Percentiles rank a stretch among this genome's conserved stretches.
Conservation (phyloP, 108 stramenopile genomes). For the Cyclotella atomus region DNA sequence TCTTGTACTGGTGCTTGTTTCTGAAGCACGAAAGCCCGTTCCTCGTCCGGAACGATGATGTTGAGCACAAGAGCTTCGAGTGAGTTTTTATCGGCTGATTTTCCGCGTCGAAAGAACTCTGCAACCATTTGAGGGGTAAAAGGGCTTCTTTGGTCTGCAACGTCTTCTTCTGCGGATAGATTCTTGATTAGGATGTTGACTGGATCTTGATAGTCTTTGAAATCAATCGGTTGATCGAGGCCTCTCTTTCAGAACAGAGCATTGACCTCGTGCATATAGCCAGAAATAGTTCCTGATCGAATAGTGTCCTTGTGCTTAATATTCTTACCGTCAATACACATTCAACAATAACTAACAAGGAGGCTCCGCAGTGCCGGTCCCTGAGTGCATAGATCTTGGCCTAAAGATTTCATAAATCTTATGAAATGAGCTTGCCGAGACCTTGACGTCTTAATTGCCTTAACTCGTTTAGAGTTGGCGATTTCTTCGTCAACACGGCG, state of each 20-base stretch:
- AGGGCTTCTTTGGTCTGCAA: conserved; percentile 8
- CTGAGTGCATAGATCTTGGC: neutral
- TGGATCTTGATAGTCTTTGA: neutral
- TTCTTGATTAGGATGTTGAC: neutral
- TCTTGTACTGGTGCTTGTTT: neutral
- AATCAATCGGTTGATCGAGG: neutral
- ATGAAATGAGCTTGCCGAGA: conserved; percentile 1
- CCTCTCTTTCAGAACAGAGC: neutral
- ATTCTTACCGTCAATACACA: neutral
- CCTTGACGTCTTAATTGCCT: neutral
- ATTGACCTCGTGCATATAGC: neutral
- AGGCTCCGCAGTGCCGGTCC: neutral
- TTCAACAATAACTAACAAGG: neutral
- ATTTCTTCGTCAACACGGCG: neutral
- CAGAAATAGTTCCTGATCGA: too few species aligned
- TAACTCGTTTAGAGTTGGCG: neutral
- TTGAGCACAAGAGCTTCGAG: neutral
- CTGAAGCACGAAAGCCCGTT: neutral
- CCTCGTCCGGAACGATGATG: neutral
- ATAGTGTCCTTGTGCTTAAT: neutral
- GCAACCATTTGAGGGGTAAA: conserved; percentile 2
- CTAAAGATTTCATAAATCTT: neutral
- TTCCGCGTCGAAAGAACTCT: neutral
- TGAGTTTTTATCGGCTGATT: neutral
- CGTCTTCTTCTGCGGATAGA: conserved; percentile 1